Percentiles rank a stretch among this genome's conserved stretches.
phyloP scores from a whole-genome alignment of 2,329 filamentous ascomycete genomes.

The Aspergillus quadricinctus region DNA sequence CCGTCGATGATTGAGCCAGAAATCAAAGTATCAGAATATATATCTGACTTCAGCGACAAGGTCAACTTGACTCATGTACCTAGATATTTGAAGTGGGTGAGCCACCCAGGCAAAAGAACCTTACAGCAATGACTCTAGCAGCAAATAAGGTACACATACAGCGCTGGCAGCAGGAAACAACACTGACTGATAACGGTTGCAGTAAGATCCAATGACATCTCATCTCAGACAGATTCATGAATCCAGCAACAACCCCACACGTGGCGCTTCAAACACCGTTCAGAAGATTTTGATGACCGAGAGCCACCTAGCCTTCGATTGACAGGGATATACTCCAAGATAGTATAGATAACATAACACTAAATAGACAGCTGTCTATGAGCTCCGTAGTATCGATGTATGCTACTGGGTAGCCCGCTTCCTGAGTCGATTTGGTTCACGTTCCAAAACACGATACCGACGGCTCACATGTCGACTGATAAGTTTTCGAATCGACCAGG shows the following conservation, averaged over 20 bases:
- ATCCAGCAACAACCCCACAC: background rate
- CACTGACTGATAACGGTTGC: background rate
- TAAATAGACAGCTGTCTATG: background rate
- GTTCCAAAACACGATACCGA: constrained; percentile 28
- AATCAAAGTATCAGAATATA: background rate
- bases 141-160: background rate
- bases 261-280: background rate
- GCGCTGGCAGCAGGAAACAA: background rate
- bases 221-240: background rate
- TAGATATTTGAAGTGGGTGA: background rate
- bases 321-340: background rate
- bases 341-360: background rate
- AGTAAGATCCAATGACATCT: no score
- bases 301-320: background rate
- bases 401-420: constrained; percentile 19
- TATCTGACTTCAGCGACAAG: background rate
- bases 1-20: background rate
- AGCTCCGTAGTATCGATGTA: background rate
- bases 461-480: constrained; percentile 23
- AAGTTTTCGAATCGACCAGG: constrained; percentile 27
- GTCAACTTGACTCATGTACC: background rate
- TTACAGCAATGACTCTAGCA: background rate
- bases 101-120: background rate
- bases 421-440: constrained; percentile 27
- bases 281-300: background rate